Base-by-base conservation (phyloP, 495 filamentous ascomycete genomes). In the Penicillium mononematosum region DNA sequence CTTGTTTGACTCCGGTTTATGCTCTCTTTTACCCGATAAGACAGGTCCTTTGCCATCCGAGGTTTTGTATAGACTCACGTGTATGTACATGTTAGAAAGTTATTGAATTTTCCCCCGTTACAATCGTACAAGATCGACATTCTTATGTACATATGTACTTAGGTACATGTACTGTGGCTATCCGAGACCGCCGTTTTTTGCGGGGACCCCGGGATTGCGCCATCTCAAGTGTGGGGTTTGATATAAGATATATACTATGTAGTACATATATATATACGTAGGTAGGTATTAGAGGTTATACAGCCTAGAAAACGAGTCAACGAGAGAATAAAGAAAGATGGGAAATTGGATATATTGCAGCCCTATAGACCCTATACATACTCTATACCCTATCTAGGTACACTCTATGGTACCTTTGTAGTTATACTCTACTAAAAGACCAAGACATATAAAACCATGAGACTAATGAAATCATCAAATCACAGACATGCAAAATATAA, bases 201-300 rank as follows among this genome's bases (percentile, higher is more conserved):
- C 42, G 51, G 51, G 51, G 51, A 54, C 51, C 51, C 51, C 51
- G 27, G 50, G 25, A 53, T 55, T 46, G 41, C 52, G 29, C 52
- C 42, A 46, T 22, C 36, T 31, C 25, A 24, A 29, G 34, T 31
- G 47, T 20, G 29, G 27, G 10, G 31, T 16, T 1, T 16, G 24
- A 24, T 46, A 46, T 46, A 4, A 27, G 31, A 34, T 34, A 34
- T n/a, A 27, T 27, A n/a, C n/a, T n/a, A n/a, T n/a, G n/a, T n/a
- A n/a, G 24, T 45, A 11, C 0, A 16, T 14, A 22, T 44, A 44
- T 12, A 17, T 12, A 25, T 2, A 12, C 24, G 24, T 11, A 36
- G 16, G 14, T 36, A 36, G 14, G 14, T 38, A 38, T 38, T 38
- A 38, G 34, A 36, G 5, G 5, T 5, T 36, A 36, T 36, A 7